Conservation (phyloP, 2,329 filamentous ascomycete genomes). For the Clarireedia paspali region DNA sequence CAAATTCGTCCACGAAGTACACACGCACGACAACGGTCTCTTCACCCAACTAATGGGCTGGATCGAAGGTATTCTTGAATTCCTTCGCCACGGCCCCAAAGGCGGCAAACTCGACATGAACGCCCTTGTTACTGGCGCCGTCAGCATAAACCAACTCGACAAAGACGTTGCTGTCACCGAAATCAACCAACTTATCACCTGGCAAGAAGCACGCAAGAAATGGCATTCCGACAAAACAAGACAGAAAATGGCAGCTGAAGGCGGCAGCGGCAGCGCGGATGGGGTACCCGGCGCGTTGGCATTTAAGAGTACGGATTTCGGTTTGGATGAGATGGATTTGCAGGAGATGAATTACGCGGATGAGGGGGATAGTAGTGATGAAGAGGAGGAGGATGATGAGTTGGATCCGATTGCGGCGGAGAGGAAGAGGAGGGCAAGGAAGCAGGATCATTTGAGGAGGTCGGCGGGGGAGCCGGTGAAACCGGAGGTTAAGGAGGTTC, state of each 20-base stretch:
- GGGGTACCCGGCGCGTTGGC: slow-evolving; percentile 44
- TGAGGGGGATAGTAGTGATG: slow-evolving; percentile 51
- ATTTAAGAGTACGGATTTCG: slow-evolving; percentile 82
- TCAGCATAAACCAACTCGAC: slow-evolving; percentile 60
- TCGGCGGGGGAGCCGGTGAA: slow-evolving; percentile 80
- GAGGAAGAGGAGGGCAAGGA: slow-evolving; percentile 66
- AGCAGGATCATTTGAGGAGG: slow-evolving; percentile 71
- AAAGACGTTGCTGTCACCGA: slow-evolving; percentile 66
- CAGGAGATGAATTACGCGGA: slow-evolving; percentile 78
- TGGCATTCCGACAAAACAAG: slow-evolving; percentile 98
- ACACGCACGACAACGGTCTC: slow-evolving; percentile 91
- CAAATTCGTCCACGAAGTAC: slow-evolving; percentile 97
- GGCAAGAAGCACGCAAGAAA: slow-evolving; percentile 93
- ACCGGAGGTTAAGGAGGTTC: slow-evolving; percentile 68
- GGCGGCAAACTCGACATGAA: slow-evolving; percentile 92
- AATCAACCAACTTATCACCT: slow-evolving; percentile 78
- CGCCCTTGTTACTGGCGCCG: slow-evolving; percentile 76
- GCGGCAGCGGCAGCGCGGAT: slow-evolving; percentile 38
- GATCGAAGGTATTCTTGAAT: slow-evolving; percentile 93
- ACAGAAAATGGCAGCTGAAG: slow-evolving; percentile 96
- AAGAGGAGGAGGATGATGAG: slow-evolving; percentile 68
- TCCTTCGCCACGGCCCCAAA: slow-evolving; percentile 76
- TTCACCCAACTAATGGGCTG: slow-evolving; percentile 96
- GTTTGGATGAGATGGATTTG: slow-evolving; percentile 77
- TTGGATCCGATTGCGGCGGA: slow-evolving; percentile 84